phyloP scores from a whole-genome alignment of 805 yeast genomes.

The Candida xyloterini region DNA sequence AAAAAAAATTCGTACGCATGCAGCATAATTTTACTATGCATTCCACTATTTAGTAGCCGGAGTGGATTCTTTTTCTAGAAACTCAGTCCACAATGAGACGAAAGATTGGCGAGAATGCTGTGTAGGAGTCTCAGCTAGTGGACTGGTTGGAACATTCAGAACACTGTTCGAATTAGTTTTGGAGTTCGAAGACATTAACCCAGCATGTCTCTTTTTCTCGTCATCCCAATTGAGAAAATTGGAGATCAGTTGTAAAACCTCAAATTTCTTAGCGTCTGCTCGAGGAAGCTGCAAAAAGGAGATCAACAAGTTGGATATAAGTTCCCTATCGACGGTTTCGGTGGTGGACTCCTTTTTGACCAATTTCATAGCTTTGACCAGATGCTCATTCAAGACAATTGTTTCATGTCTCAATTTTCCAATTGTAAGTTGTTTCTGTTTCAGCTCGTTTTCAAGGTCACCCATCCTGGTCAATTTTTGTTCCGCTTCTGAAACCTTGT shows the following conservation, averaged over 20 bases:
- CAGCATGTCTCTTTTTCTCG: constrained; percentile 70
- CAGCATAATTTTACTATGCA: constrained; percentile 4
- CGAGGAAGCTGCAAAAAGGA: constrained; percentile 85
- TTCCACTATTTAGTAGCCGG: constrained; percentile 15
- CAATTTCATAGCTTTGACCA: constrained; percentile 87
- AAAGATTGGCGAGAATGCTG: constrained; percentile 38
- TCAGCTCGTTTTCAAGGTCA: constrained; percentile 51
- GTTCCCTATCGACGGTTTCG: constrained; percentile 80
- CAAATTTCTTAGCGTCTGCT: constrained; percentile 92
- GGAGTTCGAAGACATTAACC: constrained; percentile 42
- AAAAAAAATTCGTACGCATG: neutral
- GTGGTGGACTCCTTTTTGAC: constrained; percentile 74
- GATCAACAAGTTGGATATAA: constrained; percentile 79
- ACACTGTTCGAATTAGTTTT: constrained; percentile 33
- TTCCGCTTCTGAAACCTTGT: constrained; percentile 15
- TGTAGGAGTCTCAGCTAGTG: constrained; percentile 28
- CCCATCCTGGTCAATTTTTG: constrained; percentile 25
- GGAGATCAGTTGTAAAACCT: constrained; percentile 80
- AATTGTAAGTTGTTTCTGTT: constrained; percentile 70
- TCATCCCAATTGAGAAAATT: constrained; percentile 89
- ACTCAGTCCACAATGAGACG: constrained; percentile 78
- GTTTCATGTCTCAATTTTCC: constrained; percentile 96
- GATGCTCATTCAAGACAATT: constrained; percentile 86
- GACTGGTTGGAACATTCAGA: constrained; percentile 23
- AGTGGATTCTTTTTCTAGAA: constrained; percentile 67